Percentiles rank a stretch among this genome's conserved stretches.
phyloP scores from a whole-genome alignment of 176 grass and related monocot species.

The Oryza punctata region DNA sequence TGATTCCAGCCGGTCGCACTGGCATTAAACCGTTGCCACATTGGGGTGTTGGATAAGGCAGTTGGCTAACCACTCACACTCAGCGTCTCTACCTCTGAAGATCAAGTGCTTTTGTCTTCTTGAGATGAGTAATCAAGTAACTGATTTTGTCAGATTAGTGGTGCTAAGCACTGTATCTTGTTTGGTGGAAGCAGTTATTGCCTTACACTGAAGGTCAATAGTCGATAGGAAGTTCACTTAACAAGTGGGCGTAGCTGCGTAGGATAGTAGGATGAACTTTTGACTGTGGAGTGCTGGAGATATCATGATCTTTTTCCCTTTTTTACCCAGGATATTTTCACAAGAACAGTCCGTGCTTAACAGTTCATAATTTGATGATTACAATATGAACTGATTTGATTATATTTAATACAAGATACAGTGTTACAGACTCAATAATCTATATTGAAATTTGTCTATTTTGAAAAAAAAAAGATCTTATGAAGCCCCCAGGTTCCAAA shows the following conservation, averaged over 20 bases:
- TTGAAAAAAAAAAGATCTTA: no score
- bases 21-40: background rate
- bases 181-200: constrained; percentile 2
- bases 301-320: background rate
- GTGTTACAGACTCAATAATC: no score
- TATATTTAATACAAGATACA: no score
- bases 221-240: background rate
- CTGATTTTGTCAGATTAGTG: background rate
- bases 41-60: constrained; percentile 35
- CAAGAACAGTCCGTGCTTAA: background rate
- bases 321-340: background rate
- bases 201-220: background rate
- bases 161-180: background rate
- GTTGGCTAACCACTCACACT: constrained; percentile 51
- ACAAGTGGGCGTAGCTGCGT: background rate
- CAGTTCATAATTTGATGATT: no score
- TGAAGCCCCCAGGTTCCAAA: background rate
- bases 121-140: background rate
- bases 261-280: background rate
- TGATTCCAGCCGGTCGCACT: constrained; percentile 16
- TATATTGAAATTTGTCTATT: no score
- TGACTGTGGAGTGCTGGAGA: background rate
- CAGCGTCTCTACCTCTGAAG: background rate
- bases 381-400: no score
- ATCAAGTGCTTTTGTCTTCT: background rate